These are phyloP conservation scores for Globisporangium orthogonon DNA, from an alignment of 352 stramenopile species.

Conservation along the genomic window DNA sequence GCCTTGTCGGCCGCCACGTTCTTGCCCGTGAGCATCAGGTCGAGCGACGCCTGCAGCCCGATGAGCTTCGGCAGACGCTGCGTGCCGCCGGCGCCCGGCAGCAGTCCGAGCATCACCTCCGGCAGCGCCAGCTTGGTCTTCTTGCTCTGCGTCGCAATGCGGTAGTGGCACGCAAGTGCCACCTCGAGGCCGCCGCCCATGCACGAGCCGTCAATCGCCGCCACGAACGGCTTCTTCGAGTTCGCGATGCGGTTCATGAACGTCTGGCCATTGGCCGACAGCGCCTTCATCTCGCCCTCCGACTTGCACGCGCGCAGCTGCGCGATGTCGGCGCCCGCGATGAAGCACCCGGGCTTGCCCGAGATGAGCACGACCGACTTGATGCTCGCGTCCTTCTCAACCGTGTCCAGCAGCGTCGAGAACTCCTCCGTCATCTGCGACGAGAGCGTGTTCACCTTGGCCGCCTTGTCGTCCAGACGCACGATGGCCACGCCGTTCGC, in stretches of 20 bases:
- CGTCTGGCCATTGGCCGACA: slow-evolving; percentile 92
- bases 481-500: slow-evolving; percentile 88
- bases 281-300: slow-evolving; percentile 89
- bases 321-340: slow-evolving; percentile 97
- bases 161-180: slow-evolving; percentile 96
- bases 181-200: slow-evolving; percentile 97
- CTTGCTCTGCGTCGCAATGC: slow-evolving; percentile 91
- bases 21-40: slow-evolving; percentile 98
- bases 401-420: slow-evolving; percentile 78
- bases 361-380: slow-evolving; percentile 98
- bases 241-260: slow-evolving; percentile 89
- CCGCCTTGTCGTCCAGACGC: slow-evolving; percentile 87
- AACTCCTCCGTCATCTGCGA: slow-evolving; percentile 89
- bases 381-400: slow-evolving; percentile 87
- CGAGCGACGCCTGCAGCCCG: slow-evolving; percentile 89
- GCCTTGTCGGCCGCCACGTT: slow-evolving; percentile 94
- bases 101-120: slow-evolving; percentile 96
- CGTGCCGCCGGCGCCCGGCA: slow-evolving; percentile 97
- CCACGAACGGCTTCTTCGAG: slow-evolving; percentile 94
- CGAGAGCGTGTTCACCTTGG: slow-evolving; percentile 93
- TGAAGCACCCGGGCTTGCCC: slow-evolving; percentile 96
- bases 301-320: slow-evolving; percentile 88
- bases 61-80: slow-evolving; percentile 94
- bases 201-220: slow-evolving; percentile 95
- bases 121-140: slow-evolving; percentile 96